Evolutionary conservation across 768 basidiomycete species (phyloP).

Genomic region (Suillus subluteus): DNA sequence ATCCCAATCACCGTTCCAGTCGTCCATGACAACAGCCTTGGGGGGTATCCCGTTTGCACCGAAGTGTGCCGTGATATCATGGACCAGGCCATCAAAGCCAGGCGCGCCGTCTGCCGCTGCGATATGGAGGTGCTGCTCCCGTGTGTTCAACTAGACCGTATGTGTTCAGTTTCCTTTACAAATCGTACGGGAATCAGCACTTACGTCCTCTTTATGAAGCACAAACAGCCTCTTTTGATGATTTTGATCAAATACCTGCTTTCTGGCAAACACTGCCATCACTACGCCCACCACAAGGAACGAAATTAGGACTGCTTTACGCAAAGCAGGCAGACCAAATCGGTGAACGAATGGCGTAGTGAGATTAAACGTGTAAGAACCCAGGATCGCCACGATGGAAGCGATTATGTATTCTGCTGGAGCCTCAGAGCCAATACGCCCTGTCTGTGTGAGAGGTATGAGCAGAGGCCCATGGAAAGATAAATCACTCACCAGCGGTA

Average conservation of each 20-base stretch:
- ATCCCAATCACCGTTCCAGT: slow-evolving; percentile 89
- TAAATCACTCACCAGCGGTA: slow-evolving; percentile 69
- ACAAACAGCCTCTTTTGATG: slow-evolving; percentile 90
- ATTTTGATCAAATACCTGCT: slow-evolving; percentile 73
- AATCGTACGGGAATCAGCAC: slow-evolving; percentile 23
- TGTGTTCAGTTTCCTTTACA: neutral
- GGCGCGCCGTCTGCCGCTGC: slow-evolving; percentile 84
- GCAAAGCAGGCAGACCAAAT: slow-evolving; percentile 50
- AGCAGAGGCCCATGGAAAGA: neutral
- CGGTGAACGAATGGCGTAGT: slow-evolving; percentile 75
- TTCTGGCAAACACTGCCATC: slow-evolving; percentile 63
- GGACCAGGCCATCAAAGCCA: slow-evolving; percentile 66
- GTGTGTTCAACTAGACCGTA: slow-evolving; percentile 61
- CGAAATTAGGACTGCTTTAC: slow-evolving; percentile 46
- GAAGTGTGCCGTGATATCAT: slow-evolving; percentile 63
- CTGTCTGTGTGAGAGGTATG: slow-evolving; percentile 59
- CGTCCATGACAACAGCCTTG: slow-evolving; percentile 61
- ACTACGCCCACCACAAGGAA: slow-evolving; percentile 48
- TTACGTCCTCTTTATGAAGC: slow-evolving; percentile 84
- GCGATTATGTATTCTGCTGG: slow-evolving; percentile 92
- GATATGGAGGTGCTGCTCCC: slow-evolving; percentile 76
- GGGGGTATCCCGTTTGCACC: slow-evolving; percentile 46
- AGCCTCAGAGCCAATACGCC: slow-evolving; percentile 78
- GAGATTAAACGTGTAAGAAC: slow-evolving; percentile 62
- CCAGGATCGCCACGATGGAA: slow-evolving; percentile 63